phyloP scores from a whole-genome alignment of 2,329 filamentous ascomycete species.

The Cladosporium austrohemisphaericum region DNA sequence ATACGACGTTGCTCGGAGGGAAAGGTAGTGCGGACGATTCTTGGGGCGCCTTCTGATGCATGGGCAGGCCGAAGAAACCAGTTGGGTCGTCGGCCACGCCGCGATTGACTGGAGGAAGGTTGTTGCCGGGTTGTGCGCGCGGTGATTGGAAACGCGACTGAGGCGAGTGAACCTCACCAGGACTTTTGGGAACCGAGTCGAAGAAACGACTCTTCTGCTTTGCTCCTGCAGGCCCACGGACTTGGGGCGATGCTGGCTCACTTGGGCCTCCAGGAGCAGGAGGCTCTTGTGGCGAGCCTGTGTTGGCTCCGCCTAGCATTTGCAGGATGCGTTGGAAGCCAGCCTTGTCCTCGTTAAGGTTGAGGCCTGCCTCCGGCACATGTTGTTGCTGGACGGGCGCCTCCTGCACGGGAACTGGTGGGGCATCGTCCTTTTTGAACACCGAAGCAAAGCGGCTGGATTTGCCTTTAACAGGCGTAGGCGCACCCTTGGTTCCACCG shows the following conservation, averaged over 20 bases:
- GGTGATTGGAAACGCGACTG: conserved; percentile 26
- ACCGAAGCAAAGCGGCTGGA: conserved; percentile 85
- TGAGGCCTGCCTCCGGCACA: conserved; percentile 13
- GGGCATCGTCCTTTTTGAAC: conserved; percentile 39
- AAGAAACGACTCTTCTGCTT: conserved; percentile 33
- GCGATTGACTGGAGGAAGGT: conserved; percentile 2
- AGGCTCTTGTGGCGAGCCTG: conserved; percentile 24
- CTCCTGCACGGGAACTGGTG: conserved; percentile 11
- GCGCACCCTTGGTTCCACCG: conserved; percentile 32
- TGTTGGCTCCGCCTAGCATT: conserved; percentile 64
- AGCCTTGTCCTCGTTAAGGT: conserved; percentile 63
- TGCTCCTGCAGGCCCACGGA: conserved; percentile 27
- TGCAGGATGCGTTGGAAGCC: conserved; percentile 70
- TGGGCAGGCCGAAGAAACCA: conserved; percentile 14
- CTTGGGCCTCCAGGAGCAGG: not conserved
- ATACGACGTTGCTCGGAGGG: conserved; percentile 13
- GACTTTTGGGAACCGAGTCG: conserved; percentile 23
- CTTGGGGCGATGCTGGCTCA: conserved; percentile 17
- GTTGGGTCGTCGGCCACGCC: conserved; percentile 17
- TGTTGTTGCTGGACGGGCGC: conserved; percentile 22
- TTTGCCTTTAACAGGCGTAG: conserved; percentile 56
- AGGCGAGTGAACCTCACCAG: conserved; percentile 22
- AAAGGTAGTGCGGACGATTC: conserved; percentile 7
- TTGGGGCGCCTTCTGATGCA: not conserved
- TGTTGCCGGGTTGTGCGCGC: conserved; percentile 12